Base-by-base conservation (phyloP, 306 rosid species). In the Corylus heterophylla region DNA sequence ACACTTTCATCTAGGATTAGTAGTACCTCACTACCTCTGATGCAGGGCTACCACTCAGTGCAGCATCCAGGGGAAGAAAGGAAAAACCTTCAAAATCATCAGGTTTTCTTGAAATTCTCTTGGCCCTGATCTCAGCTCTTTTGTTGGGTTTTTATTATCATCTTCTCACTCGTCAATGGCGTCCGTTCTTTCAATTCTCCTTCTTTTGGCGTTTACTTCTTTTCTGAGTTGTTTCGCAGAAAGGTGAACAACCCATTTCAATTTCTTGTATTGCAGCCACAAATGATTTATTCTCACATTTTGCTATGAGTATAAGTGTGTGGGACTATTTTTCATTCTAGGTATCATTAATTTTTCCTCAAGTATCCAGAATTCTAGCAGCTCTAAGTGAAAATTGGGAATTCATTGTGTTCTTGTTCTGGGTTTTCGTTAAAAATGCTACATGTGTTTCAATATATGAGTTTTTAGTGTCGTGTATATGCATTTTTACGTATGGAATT, bases 171-270 rank as follows among this genome's bases (percentile, higher is more conserved):
- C 83, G 54, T 29, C 74, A 56, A 89, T 87, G 93, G 88, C 85
- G 45, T 82, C 87, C 25, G 66, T 83, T 70, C 64, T 84, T 78
- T 70, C 83, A 12, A 22, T 84, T 14, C 45, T 84, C 42, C 82
- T 87, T 74, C 87, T 85, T 73, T 62, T 74, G 66, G 77, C 78
- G 29, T 29, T 83, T 50, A 45, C 76, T 61, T 82, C 66, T 14
- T 54, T 73, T 77, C 55, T 49, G 35, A 48, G 74, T 79, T 80
- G 80, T 45, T 84, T 86, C 39, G 81, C 86, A 12, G 69, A 81
- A 62, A 82, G 84, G 96, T 93, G 66, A 89, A 76, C 35, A 54
- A 49, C 63, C 77, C 74, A 20, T 54, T 63, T 52, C 51, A 67
- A 58, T 47, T 64, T 54, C 61, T n/a, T 61, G 68, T 67, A 22